Conservation (phyloP, 2,329 filamentous ascomycete genomes). For the Apiospora aurea region DNA sequence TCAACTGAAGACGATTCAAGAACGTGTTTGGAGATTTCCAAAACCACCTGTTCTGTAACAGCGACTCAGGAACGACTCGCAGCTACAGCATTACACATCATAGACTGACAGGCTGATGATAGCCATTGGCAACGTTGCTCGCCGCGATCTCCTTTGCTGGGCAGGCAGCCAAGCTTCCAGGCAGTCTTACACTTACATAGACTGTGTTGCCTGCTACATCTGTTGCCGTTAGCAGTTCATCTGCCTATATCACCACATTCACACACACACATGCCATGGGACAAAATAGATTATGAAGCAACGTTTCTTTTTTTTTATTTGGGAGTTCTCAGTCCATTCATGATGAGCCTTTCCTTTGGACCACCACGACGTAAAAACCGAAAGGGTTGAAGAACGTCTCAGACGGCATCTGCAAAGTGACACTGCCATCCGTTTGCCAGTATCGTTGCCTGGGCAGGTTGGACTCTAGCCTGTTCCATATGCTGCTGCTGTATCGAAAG, state of each 20-base stretch:
- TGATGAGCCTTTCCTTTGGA: conserved; percentile 44
- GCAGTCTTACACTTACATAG: neutral
- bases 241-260: neutral
- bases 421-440: conserved; percentile 32
- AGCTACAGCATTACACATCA: neutral
- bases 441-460: conserved; percentile 36
- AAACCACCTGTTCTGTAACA: neutral
- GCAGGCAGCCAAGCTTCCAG: too few relatives aligned
- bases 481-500: conserved; percentile 36
- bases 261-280: conserved; percentile 3
- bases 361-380: conserved; percentile 45
- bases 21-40: neutral
- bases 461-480: conserved; percentile 42
- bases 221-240: neutral
- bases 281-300: conserved; percentile 28
- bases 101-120: neutral
- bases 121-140: neutral
- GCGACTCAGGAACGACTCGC: neutral
- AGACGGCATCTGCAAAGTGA: conserved; percentile 43
- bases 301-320: conserved; percentile 47
- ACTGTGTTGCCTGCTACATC: neutral
- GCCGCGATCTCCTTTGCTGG: too few relatives aligned
- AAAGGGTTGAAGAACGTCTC: conserved; percentile 44
- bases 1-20: neutral
- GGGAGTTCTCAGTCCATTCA: conserved; percentile 52